Conservation (phyloP, 768 basidiomycete species). For the Suillus variegatus region DNA sequence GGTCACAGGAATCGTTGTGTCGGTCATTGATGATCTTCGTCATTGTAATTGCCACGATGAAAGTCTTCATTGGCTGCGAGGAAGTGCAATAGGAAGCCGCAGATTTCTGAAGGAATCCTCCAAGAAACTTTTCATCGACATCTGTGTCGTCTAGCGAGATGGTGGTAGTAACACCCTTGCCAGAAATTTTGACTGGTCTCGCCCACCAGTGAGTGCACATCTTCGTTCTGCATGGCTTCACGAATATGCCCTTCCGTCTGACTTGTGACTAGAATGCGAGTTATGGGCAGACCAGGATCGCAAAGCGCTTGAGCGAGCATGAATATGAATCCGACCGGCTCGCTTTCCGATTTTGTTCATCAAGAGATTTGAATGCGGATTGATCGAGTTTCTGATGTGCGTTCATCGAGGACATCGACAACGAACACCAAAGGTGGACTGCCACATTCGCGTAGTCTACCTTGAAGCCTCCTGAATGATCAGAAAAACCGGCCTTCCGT, state of each 20-base stretch:
- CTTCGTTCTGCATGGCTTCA: too few relatives aligned
- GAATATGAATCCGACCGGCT: not conserved
- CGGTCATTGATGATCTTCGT: not conserved
- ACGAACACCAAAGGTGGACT: not conserved
- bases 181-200: not conserved
- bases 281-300: not conserved
- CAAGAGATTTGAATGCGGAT: not conserved
- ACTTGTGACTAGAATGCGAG: not conserved
- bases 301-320: not conserved
- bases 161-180: not conserved
- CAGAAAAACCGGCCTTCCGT: not conserved
- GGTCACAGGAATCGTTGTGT: not conserved
- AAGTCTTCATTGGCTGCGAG: not conserved
- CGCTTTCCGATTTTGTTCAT: not conserved
- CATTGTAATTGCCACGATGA: not conserved
- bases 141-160: not conserved
- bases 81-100: not conserved
- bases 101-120: not conserved
- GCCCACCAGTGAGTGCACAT: too few relatives aligned
- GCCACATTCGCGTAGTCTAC: not conserved
- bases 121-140: not conserved
- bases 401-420: not conserved
- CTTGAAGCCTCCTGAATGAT: not conserved
- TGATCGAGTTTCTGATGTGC: not conserved
- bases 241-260: too few relatives aligned